Evolutionary conservation across 805 yeast genomes (phyloP).

Genomic region (Zygosaccharomyces bisporus): DNA sequence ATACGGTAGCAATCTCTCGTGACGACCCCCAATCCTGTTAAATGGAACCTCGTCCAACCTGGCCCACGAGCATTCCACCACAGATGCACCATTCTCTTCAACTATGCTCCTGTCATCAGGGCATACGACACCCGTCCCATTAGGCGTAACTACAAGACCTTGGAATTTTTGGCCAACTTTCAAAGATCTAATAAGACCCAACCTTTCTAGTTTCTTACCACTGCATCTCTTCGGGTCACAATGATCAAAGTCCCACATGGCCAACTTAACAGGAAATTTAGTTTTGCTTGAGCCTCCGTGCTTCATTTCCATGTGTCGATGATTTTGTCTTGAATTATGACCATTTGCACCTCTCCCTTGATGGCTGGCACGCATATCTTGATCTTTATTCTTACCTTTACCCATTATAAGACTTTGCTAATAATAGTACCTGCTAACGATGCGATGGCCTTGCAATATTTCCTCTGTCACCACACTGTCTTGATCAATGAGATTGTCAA

Average conservation of each 20-base stretch:
- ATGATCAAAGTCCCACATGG: constrained; percentile 99
- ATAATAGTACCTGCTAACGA: no score
- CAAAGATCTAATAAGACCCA: constrained; percentile 74
- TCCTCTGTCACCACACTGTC: no score
- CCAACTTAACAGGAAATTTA: constrained; percentile 76
- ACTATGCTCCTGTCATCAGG: constrained; percentile 80
- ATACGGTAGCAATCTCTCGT: constrained; percentile 85
- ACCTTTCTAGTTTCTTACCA: constrained; percentile 87
- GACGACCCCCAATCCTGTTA: constrained; percentile 81
- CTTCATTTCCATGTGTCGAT: constrained; percentile 40
- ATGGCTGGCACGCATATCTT: constrained; percentile 38
- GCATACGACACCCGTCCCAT: constrained; percentile 84
- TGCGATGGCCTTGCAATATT: no score
- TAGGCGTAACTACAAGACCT: constrained; percentile 90
- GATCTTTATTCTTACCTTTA: constrained; percentile 45
- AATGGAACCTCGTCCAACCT: constrained; percentile 96
- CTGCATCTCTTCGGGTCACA: constrained; percentile 98
- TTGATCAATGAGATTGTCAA: neutral
- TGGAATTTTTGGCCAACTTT: constrained; percentile 91
- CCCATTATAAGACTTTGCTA: constrained; percentile 28
- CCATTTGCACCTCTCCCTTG: constrained; percentile 49
- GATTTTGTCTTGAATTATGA: constrained; percentile 52
- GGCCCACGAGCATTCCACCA: constrained; percentile 99
- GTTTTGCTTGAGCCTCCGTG: constrained; percentile 35
- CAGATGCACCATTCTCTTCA: constrained; percentile 85